These are phyloP conservation scores for Trametes cinnabarina DNA, from an alignment of 768 basidiomycete species.

Conservation along the genomic window DNA sequence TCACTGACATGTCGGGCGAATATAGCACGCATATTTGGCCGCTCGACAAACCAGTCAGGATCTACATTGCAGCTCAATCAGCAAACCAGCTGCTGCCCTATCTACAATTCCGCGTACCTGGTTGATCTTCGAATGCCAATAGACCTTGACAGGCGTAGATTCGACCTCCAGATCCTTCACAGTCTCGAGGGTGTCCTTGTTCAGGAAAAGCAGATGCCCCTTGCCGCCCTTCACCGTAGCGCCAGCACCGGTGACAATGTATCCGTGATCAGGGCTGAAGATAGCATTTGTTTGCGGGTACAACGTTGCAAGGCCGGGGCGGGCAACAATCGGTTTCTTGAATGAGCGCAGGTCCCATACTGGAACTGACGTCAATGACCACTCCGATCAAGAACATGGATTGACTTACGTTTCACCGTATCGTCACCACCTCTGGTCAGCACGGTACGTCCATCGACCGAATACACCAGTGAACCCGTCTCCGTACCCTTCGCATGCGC, in stretches of 20 bases:
- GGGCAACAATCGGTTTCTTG: constrained; percentile 81
- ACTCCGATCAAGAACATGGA: not conserved
- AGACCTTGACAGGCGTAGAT: constrained; percentile 82
- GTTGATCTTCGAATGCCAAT: constrained; percentile 98
- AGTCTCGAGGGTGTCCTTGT: constrained; percentile 65
- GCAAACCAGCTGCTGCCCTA: too few relatives aligned
- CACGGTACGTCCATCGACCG: constrained; percentile 81
- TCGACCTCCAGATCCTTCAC: constrained; percentile 67
- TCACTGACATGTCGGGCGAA: constrained; percentile 84
- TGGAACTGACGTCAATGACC: constrained; percentile 31
- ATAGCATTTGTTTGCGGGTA: constrained; percentile 93
- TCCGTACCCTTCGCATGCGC: constrained; percentile 87
- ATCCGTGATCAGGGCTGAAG: constrained; percentile 93
- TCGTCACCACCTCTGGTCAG: constrained; percentile 92
- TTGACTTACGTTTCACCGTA: constrained; percentile 84
- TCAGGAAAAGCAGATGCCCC: constrained; percentile 74
- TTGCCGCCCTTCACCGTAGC: constrained; percentile 62
- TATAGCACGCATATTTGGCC: constrained; percentile 90
- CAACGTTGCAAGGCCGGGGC: constrained; percentile 62
- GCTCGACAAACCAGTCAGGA: constrained; percentile 83
- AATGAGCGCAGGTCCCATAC: constrained; percentile 95
- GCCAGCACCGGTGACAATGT: constrained; percentile 81
- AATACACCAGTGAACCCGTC: constrained; percentile 84
- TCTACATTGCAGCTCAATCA: too few relatives aligned
- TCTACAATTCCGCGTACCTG: constrained; percentile 56